phyloP scores from a whole-genome alignment of 306 rosid genomes.

The Mucuna pruriens region DNA sequence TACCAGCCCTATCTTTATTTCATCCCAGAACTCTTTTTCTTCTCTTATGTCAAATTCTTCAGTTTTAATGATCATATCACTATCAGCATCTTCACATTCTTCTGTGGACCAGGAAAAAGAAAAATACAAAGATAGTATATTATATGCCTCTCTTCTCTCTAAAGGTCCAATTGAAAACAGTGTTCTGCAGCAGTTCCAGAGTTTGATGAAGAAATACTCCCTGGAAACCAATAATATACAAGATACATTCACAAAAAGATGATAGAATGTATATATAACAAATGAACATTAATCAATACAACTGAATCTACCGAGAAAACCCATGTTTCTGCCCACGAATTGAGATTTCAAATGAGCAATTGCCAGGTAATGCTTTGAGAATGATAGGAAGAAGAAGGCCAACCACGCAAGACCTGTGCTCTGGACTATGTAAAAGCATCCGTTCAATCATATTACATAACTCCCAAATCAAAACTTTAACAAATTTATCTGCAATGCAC shows the following conservation, averaged over 20 bases:
- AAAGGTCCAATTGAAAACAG: constrained; percentile 74
- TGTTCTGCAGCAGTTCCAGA: constrained; percentile 83
- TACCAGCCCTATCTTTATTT: constrained; percentile 89
- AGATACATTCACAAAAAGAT: constrained; percentile 39
- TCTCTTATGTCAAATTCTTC: constrained; percentile 69
- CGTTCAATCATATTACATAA: constrained; percentile 67
- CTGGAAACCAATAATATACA: constrained; percentile 58
- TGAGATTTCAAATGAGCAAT: constrained; percentile 51
- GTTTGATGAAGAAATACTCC: constrained; percentile 63
- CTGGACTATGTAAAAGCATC: constrained; percentile 71
- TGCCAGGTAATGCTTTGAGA: constrained; percentile 65
- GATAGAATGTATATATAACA: constrained; percentile 26
- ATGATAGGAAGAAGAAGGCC: constrained; percentile 75
- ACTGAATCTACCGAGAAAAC: constrained; percentile 66
- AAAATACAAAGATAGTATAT: constrained; percentile 73
- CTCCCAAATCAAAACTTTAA: constrained; percentile 61
- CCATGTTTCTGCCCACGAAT: constrained; percentile 48
- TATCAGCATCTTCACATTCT: constrained; percentile 55
- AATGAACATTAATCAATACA: constrained; percentile 35
- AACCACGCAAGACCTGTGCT: constrained; percentile 76
- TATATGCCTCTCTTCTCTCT: constrained; percentile 89
- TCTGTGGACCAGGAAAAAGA: constrained; percentile 59
- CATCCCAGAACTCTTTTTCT: constrained; percentile 83
- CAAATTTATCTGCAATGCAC: constrained; percentile 49
- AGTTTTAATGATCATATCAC: constrained; percentile 37